A percentile compares a stretch with the other conserved stretches of the same genome.
These are phyloP conservation scores for Euphorbia celastroides DNA, from an alignment of 441 rosid species.

Conservation along the genomic window DNA sequence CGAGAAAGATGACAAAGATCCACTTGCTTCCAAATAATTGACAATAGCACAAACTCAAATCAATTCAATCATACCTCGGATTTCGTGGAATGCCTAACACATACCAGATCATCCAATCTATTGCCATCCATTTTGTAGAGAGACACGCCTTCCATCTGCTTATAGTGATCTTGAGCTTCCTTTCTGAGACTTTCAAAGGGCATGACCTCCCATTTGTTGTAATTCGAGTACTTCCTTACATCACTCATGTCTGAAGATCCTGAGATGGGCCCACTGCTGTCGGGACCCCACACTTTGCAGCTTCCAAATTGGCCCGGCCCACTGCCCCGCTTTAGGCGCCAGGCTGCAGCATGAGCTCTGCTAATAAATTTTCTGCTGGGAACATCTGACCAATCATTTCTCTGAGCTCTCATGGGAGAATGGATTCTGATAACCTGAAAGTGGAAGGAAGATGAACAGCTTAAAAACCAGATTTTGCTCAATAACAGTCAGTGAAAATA, in stretches of 20 bases:
- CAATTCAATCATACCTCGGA: constrained; percentile 30
- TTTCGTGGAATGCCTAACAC: constrained; percentile 55
- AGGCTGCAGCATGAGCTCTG: constrained; percentile 73
- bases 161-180: constrained; percentile 75
- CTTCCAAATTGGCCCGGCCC: constrained; percentile 69
- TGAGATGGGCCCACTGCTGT: constrained; percentile 53
- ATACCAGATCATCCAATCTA: constrained; percentile 89
- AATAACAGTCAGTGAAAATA: constrained; percentile 2
- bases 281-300: constrained; percentile 90
- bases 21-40: constrained; percentile 9
- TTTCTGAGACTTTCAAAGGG: constrained; percentile 76
- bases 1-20: too few species aligned
- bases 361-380: constrained; percentile 73
- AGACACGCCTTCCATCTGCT: constrained; percentile 72
- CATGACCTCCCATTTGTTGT: constrained; percentile 88
- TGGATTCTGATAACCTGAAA: constrained; percentile 88
- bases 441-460: background rate
- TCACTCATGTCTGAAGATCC: constrained; percentile 87
- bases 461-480: background rate
- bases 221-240: constrained; percentile 62
- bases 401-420: constrained; percentile 84
- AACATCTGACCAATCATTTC: constrained; percentile 81
- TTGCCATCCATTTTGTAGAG: constrained; percentile 97
- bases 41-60: background rate
- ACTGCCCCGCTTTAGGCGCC: constrained; percentile 57